Conservation (phyloP, 2,329 filamentous ascomycete genomes). For the Botryosphaeria dothidea region DNA sequence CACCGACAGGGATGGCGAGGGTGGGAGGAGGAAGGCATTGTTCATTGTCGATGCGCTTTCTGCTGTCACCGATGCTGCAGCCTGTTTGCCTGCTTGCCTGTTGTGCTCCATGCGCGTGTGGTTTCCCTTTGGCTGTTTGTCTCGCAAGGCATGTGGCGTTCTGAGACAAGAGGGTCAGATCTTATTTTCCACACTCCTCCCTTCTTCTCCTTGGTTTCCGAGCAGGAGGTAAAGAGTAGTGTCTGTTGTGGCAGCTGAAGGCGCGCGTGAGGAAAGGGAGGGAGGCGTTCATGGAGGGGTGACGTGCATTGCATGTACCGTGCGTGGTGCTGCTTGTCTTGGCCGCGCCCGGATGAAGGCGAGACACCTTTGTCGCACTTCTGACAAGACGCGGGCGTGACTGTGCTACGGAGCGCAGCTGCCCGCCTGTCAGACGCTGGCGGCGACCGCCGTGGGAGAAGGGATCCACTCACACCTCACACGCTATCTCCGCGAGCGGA, state of each 20-base stretch:
- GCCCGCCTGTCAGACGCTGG: conserved; percentile 3
- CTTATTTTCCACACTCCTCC: too few relatives aligned
- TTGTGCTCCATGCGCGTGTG: not conserved
- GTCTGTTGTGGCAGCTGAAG: too few relatives aligned
- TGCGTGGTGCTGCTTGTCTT: not conserved
- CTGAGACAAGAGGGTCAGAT: not conserved
- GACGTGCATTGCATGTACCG: too few relatives aligned
- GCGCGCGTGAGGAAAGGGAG: not conserved
- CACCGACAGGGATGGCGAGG: not conserved
- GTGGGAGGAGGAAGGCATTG: not conserved
- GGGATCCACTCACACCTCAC: not conserved
- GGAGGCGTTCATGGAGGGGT: too few relatives aligned
- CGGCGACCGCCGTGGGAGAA: not conserved
- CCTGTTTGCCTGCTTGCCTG: not conserved
- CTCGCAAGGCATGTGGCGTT: conserved; percentile 18
- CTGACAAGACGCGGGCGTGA: not conserved
- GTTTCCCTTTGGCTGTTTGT: too few relatives aligned
- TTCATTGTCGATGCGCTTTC: conserved; percentile 1
- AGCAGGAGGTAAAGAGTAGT: too few relatives aligned
- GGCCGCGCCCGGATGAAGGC: not conserved
- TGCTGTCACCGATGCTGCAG: not conserved
- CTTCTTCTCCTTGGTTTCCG: not conserved
- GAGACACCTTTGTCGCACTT: conserved; percentile 10
- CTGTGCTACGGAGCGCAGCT: not conserved
- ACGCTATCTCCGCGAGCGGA: not conserved